Base-by-base conservation (phyloP, 2,329 filamentous ascomycete species). In the Fusarium sp. region DNA sequence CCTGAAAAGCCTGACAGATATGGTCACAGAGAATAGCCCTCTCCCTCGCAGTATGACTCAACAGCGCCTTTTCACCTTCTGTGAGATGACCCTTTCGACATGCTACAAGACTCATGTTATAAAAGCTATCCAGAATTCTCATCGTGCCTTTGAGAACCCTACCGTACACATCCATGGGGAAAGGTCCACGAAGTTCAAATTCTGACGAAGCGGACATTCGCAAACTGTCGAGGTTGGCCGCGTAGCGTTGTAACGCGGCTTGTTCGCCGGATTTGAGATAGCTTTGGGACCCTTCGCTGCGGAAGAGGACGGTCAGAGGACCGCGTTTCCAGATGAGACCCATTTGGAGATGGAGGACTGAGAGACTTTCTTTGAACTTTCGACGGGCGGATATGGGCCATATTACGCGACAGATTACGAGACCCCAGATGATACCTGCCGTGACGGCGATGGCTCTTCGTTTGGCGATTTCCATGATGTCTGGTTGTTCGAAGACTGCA, bases 261-360 rank as follows among this genome's bases (percentile, higher is more conserved):
- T 73, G 61, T 11, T 71, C 62, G 0, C 63, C 53, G 0, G 65
- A 63, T 65, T 75, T 76, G 77, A 82, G 79, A 74, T 95, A 98
- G 57, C 92, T 90, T 76, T 97, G 94, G 30, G 84, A 83, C 30
- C 82, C 82, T 69, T 88, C 82, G 49, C 85, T 88, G 41, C 90
- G 86, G 0, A 90, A 83, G 41, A 97, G 85, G 1, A 91, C 89
- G 1, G 92, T 91, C 12, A 98, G 83, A 0, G 96, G 96, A 5
- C 97, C 95, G 30, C 94, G 89, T 80, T 95, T 97, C 96, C 96
- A 99, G 69, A 98, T 94, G 18, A 98, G 85, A 12, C 94, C 93
- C 90, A 99, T 95, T 59, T 97, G 93, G 3, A 99, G 86, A 87
- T 96, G 98, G 2, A 99, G 84, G 10, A 97, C 84, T 6, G 93